Conservation (phyloP, 192 early-diverging fungal genomes). For the Backusella psychrophila region DNA sequence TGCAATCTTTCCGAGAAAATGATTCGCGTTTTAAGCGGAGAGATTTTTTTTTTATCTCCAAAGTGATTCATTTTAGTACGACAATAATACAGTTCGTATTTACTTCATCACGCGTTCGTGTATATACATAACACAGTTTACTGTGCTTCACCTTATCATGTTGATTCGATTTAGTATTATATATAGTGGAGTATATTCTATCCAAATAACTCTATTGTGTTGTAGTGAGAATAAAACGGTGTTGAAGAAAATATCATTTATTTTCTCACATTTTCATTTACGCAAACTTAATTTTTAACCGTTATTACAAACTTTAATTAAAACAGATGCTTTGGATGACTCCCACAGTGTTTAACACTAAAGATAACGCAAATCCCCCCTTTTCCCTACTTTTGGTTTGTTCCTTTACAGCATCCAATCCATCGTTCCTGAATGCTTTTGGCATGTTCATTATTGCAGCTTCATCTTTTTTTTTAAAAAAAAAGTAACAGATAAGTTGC, state of each 20-base stretch:
- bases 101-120: background rate
- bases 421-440: background rate
- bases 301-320: background rate
- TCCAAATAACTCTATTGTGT: background rate
- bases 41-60: background rate
- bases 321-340: background rate
- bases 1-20: background rate
- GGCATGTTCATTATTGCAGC: background rate
- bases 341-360: background rate
- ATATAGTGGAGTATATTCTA: background rate
- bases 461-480: background rate
- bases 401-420: background rate
- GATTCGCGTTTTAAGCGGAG: conserved; percentile 5
- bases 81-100: background rate
- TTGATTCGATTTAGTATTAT: background rate
- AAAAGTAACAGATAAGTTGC: background rate
- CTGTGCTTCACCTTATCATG: background rate
- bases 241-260: background rate
- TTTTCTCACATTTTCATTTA: background rate
- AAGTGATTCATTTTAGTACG: background rate
- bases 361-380: background rate
- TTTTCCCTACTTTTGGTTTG: background rate
- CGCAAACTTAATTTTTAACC: background rate
- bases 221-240: background rate
- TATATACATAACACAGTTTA: background rate